Conservation (phyloP, 345 rosid genomes). For the Odontarrhena argentea region DNA sequence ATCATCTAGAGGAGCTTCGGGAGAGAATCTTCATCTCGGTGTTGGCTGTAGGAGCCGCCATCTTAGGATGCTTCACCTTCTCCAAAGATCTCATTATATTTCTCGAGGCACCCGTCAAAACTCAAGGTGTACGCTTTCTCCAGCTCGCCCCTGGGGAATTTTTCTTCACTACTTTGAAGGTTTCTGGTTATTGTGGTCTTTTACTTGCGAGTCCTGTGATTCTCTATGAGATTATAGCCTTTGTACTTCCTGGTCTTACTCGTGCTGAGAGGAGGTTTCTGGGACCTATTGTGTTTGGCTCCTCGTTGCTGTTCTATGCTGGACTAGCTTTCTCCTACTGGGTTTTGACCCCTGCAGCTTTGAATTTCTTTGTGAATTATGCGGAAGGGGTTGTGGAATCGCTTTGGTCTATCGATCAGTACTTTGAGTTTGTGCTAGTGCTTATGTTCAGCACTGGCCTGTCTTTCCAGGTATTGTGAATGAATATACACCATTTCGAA, state of each 20-base stretch:
- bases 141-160: slow-evolving; percentile 98
- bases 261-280: slow-evolving; percentile 86
- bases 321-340: slow-evolving; percentile 84
- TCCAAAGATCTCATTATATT: slow-evolving; percentile 81
- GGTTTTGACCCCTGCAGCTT: slow-evolving; percentile 91
- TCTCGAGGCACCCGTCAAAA: slow-evolving; percentile 83
- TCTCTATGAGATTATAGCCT: slow-evolving; percentile 90
- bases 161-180: slow-evolving; percentile 97
- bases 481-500: neutral
- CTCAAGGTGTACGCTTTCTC: slow-evolving; percentile 86
- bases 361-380: slow-evolving; percentile 89
- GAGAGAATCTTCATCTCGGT: slow-evolving; percentile 38
- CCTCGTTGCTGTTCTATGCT: slow-evolving; percentile 88
- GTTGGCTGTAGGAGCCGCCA: slow-evolving; percentile 92
- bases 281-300: slow-evolving; percentile 91
- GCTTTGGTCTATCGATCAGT: slow-evolving; percentile 97
- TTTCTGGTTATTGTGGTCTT: slow-evolving; percentile 95
- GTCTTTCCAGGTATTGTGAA: slow-evolving; percentile 78
- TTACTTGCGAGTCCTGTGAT: slow-evolving; percentile 91
- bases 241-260: slow-evolving; percentile 95
- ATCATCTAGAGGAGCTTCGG: slow-evolving; percentile 44
- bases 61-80: slow-evolving; percentile 87
- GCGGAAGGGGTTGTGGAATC: slow-evolving; percentile 99
- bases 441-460: slow-evolving; percentile 99
- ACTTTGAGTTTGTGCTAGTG: slow-evolving; percentile 93